Conservation (phyloP, 441 rosid genomes). For the Mallotus japonicus region DNA sequence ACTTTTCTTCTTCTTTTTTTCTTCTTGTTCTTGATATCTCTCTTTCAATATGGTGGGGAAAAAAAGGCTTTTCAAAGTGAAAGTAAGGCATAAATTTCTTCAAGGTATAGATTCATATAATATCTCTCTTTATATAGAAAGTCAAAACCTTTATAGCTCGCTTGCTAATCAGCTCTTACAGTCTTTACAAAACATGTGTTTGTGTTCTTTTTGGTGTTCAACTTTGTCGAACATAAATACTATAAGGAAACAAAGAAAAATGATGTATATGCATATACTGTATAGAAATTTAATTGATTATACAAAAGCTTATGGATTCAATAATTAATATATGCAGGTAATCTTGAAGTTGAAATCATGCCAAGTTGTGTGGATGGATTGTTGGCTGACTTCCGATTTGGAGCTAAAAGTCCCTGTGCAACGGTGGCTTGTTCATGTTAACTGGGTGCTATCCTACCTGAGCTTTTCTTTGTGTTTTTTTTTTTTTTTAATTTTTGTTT, state of each 20-base stretch:
- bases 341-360: background rate
- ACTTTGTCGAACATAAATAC: too few relatives aligned
- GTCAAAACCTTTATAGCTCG: background rate
- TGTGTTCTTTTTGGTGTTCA: too few relatives aligned
- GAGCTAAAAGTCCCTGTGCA: constrained; percentile 4
- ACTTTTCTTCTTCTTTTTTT: constrained; percentile 6
- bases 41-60: constrained; percentile 27
- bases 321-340: constrained; percentile 7
- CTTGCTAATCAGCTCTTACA: background rate
- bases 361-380: constrained; percentile 10
- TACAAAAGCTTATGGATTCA: background rate
- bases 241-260: too few relatives aligned
- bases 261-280: background rate
- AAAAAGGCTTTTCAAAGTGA: constrained; percentile 36
- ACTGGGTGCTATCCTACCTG: constrained; percentile 81
- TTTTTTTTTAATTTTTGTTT: background rate
- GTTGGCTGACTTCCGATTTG: constrained; percentile 10
- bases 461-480: constrained; percentile 44
- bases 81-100: constrained; percentile 32
- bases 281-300: background rate
- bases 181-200: background rate
- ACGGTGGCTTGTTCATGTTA: constrained; percentile 25
- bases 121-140: background rate
- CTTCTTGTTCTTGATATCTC: constrained; percentile 23
- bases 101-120: constrained; percentile 37